Conservation (phyloP, 164 flowering plant genomes). For the Magnolia changhungtana region DNA sequence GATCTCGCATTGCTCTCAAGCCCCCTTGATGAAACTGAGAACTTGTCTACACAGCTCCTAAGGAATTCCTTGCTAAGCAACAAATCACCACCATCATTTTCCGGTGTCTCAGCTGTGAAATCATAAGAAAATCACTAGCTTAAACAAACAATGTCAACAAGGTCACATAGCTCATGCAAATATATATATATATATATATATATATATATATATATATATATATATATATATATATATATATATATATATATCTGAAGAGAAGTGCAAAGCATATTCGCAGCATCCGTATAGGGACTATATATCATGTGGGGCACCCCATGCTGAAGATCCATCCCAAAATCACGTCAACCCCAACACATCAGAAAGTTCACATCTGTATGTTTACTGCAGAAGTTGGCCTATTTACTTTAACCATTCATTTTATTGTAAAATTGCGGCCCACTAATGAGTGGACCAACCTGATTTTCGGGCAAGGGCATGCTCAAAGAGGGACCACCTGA, state of each 20-base stretch:
- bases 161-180: neutral
- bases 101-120: constrained; percentile 64
- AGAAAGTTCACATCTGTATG: neutral
- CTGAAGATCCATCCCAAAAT: neutral
- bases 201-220: no score
- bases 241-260: no score
- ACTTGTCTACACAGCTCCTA: constrained; percentile 47
- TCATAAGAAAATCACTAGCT: constrained; percentile 8
- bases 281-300: neutral
- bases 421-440: neutral
- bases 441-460: neutral
- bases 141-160: constrained; percentile 4
- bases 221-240: no score
- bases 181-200: no score
- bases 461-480: neutral
- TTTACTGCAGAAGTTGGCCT: neutral
- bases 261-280: neutral
- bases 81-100: constrained; percentile 45
- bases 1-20: constrained; percentile 38
- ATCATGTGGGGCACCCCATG: neutral
- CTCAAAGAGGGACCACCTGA: neutral
- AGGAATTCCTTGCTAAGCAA: constrained; percentile 67
- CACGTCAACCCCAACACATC: neutral
- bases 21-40: constrained; percentile 58
- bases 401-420: neutral